phyloP scores from a whole-genome alignment of 352 stramenopile genomes.

The Pythium diclinum region DNA sequence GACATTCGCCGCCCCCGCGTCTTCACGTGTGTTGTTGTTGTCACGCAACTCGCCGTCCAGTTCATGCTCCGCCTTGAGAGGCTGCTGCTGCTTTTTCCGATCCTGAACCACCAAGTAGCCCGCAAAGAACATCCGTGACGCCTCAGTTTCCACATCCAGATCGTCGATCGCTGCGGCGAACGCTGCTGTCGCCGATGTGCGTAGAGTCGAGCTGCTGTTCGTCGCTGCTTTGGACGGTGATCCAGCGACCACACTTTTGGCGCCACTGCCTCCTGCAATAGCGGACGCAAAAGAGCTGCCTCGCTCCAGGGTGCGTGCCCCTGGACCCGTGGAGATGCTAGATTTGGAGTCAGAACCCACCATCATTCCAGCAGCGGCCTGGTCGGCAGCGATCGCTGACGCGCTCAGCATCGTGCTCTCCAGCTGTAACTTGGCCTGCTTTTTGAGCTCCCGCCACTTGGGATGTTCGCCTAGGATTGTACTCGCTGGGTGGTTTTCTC shows the following conservation, averaged over 20 bases:
- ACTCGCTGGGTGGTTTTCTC: conserved; percentile 62
- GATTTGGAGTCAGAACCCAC: conserved; percentile 48
- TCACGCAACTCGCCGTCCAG: background rate
- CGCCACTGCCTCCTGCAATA: conserved; percentile 7
- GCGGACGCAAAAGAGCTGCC: conserved; percentile 30
- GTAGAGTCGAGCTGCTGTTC: conserved; percentile 19
- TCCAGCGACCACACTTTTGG: conserved; percentile 9
- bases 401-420: conserved; percentile 32
- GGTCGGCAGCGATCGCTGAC: conserved; percentile 22
- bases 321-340: conserved; percentile 40
- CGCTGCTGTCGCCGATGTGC: conserved; percentile 10
- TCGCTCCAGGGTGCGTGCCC: conserved; percentile 32
- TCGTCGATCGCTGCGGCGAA: conserved; percentile 41
- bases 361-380: conserved; percentile 11
- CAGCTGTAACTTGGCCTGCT: conserved; percentile 44
- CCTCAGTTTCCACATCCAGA: conserved; percentile 79
- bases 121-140: conserved; percentile 85
- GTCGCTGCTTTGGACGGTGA: conserved; percentile 20
- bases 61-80: background rate
- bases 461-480: conserved; percentile 49
- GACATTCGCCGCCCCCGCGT: background rate
- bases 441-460: conserved; percentile 77
- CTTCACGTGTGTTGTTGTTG: background rate
- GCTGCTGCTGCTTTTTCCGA: conserved; percentile 29
- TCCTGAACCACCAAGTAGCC: conserved; percentile 72